phyloP scores from a whole-genome alignment of 805 yeast genomes.

The Suhomyces xylopsoci region DNA sequence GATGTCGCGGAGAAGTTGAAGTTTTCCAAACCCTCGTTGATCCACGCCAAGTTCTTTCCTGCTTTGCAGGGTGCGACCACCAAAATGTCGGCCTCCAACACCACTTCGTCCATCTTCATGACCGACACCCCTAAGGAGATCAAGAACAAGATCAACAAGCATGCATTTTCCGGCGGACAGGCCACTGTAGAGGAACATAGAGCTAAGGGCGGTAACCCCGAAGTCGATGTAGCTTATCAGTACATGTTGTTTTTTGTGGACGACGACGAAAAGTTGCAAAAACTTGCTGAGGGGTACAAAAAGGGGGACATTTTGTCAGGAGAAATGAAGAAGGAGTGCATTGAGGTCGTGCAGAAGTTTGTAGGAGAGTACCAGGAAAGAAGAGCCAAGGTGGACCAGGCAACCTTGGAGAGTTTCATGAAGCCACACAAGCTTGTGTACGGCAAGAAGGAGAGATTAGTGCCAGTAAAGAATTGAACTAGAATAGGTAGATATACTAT shows the following conservation, averaged over 20 bases:
- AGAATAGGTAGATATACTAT: too few species aligned
- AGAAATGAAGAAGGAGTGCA: slow-evolving; percentile 87
- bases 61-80: slow-evolving; percentile 95
- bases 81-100: slow-evolving; percentile 95
- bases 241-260: slow-evolving; percentile 85
- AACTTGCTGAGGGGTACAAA: slow-evolving; percentile 62
- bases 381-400: slow-evolving; percentile 65
- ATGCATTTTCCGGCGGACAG: slow-evolving; percentile 94
- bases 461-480: too few species aligned
- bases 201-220: slow-evolving; percentile 87
- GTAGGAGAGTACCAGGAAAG: slow-evolving; percentile 80
- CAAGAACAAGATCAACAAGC: slow-evolving; percentile 90
- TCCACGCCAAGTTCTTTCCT: slow-evolving; percentile 96
- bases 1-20: slow-evolving; percentile 94
- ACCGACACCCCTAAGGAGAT: slow-evolving; percentile 91
- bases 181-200: slow-evolving; percentile 88
- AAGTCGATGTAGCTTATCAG: slow-evolving; percentile 92
- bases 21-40: slow-evolving; percentile 84
- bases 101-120: slow-evolving; percentile 88
- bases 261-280: slow-evolving; percentile 75
- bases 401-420: slow-evolving; percentile 65
- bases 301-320: slow-evolving; percentile 85
- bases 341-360: slow-evolving; percentile 72
- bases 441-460: slow-evolving; percentile 72
- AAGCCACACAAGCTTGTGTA: slow-evolving; percentile 75